Evolutionary conservation across 345 rosid species (phyloP), one percentile per base, ranked within the genome.

Genomic region (Excoecaria cochinchinensis): DNA sequence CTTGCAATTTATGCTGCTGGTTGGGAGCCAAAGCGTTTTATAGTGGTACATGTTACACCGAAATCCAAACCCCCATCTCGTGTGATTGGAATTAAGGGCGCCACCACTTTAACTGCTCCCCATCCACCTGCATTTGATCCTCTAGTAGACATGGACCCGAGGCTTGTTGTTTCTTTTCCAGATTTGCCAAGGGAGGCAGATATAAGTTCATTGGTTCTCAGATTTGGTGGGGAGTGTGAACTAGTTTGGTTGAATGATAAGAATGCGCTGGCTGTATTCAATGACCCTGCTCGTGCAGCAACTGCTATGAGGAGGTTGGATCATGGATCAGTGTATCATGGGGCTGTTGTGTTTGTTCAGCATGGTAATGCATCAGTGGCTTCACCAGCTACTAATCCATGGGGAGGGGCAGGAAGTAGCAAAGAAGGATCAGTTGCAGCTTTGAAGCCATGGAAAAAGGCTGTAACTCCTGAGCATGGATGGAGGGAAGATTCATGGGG

Each of bases 281-380:
- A 81, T 52, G 99, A 93, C 77, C 98, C 95, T 16, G 91, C 94
- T 14, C 88, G 98, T 69, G 99, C 99, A n/a, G 97, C 97, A 58
- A 95, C 99, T 68, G 99, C 99, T 14, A 84, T 93, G 94, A 90
- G 99, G 87, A 91, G 99, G 81, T 81, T 93, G 83, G 99, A 93
- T 69, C 96, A 93, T 63, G 98, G 91, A 70, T 91, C 98, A 39
- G 85, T 80, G 36, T 95, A 95, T 81, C 74, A 84, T 12, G 99
- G 99, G 52, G 98, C 94, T 4, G 85, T 78, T n/a, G 80, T 84
- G 71, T 76, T 81, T 77, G 73, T 78, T 79, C 95, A 85, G 50
- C 88, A 77, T 73, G 76, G 70, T n/a, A 84, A 80, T 8, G 76
- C 86, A 42, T 53, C 84, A 3, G 64, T 47, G 38, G 65, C 81